Base-by-base conservation (phyloP, 2,329 filamentous ascomycete species). In the Aspergillus sp. region DNA sequence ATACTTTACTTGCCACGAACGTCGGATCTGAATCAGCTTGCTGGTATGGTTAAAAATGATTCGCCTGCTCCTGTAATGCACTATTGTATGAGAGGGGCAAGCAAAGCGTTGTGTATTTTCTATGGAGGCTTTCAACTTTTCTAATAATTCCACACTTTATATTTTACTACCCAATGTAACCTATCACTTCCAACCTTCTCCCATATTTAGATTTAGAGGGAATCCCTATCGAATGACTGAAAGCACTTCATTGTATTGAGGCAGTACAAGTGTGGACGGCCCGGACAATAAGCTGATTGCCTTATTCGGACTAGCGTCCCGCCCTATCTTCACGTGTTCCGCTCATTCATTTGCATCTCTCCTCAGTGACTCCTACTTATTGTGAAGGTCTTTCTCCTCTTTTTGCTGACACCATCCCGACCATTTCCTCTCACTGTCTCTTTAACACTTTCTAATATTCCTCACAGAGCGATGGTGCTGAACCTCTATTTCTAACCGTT, bases 71-170 rank as follows among this genome's bases (percentile, higher is more conserved):
- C 89, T 45, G 87, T 93, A 24, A 85, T 90, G 49, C 95, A 99
- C 77, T 98, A 98, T 72, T 96, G 93, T 70, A 90, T 96, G 78
- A 83, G 89, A 66, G 91, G 92, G 12, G 90, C 90, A 6, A 97
- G 93, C 74, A 97, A 97, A 76, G 84, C 84, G 20, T 70, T 87
- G 27, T 86, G 84, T 72, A 79, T 82, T 20, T 87, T 82, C 64
- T 83, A 83, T 64, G 84, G 84, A 4, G 75, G 78, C 11, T 84
- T 83, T 54, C 67, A 78, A 44, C 72, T 79, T 47, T 37, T 57
- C 61, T 70, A 58, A 68, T 11, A 11, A 15, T 9, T n/a, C 12
- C n/a, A 9, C 17, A 19, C 24, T 22, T 33, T 24, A 51, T 27
- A 33, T 27, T 5, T 30, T 7, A 8, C 27, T 41, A 6, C n/a